phyloP scores from a whole-genome alignment of 192 early-diverging fungal genomes.

The Linnemannia schmuckeri region DNA sequence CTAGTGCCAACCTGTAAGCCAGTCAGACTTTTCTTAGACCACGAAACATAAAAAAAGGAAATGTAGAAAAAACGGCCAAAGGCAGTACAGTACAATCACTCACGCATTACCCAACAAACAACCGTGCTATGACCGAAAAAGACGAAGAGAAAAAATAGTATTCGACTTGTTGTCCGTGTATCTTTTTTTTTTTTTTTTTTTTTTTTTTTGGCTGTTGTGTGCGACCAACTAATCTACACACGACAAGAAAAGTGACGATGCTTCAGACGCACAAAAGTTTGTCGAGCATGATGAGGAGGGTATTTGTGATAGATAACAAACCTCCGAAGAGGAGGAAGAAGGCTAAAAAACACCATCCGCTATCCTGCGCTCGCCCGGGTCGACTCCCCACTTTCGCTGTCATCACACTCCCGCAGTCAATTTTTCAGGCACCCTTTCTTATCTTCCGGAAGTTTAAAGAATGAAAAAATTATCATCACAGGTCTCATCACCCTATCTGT shows the following conservation, averaged over 20 bases:
- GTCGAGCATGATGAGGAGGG: background rate
- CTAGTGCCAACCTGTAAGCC: background rate
- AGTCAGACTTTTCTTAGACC: background rate
- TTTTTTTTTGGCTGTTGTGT: background rate
- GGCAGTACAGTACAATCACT: no score
- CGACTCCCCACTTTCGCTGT: background rate
- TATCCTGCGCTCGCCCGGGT: background rate
- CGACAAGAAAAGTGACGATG: background rate
- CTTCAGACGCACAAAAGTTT: background rate
- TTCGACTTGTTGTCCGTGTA: background rate
- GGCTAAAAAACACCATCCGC: background rate
- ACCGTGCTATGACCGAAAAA: background rate
- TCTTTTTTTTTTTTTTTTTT: background rate
- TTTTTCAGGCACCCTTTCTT: no score
- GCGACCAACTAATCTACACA: background rate
- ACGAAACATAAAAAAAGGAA: background rate
- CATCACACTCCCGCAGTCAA: background rate
- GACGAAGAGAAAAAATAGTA: background rate
- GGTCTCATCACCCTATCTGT: no score
- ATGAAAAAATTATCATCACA: no score
- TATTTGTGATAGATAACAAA: background rate
- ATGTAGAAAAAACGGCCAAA: slow-evolving; percentile 5
- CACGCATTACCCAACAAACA: background rate
- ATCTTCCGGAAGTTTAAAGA: no score
- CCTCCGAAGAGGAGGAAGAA: background rate